These are phyloP conservation scores for Zelonia costaricensis DNA, from an alignment of 208 protist genomes.

Conservation along the genomic window DNA sequence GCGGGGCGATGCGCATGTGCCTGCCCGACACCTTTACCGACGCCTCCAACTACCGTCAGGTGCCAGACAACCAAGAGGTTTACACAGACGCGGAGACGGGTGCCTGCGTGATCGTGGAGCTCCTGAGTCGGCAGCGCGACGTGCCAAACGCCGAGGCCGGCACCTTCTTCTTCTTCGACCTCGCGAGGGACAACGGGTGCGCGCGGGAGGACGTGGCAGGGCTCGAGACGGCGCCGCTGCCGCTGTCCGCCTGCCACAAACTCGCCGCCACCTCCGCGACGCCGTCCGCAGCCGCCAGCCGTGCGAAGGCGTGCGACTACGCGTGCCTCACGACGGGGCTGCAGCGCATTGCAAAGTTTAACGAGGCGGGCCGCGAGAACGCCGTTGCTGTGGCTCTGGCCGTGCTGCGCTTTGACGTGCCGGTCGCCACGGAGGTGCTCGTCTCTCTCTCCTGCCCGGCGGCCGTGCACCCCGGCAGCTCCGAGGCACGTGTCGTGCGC, in stretches of 20 bases:
- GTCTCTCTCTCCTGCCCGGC: slow-evolving; percentile 63
- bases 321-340: slow-evolving; percentile 43
- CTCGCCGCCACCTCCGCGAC: slow-evolving; percentile 8
- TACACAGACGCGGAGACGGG: slow-evolving; percentile 57
- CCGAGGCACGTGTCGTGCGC: slow-evolving; percentile 49
- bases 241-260: slow-evolving; percentile 37
- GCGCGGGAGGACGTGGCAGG: slow-evolving; percentile 3
- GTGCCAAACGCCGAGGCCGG: slow-evolving; percentile 50
- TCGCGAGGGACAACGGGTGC: slow-evolving; percentile 69
- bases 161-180: slow-evolving; percentile 64
- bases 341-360: slow-evolving; percentile 77
- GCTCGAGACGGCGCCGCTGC: slow-evolving; percentile 5
- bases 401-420: slow-evolving; percentile 62
- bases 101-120: slow-evolving; percentile 67
- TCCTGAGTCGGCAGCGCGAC: slow-evolving; percentile 45
- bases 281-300: not conserved
- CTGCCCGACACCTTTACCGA: slow-evolving; percentile 44
- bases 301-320: slow-evolving; percentile 39
- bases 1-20: slow-evolving; percentile 60
- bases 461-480: slow-evolving; percentile 54
- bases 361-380: slow-evolving; percentile 73
- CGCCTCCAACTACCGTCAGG: slow-evolving; percentile 67
- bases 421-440: slow-evolving; percentile 61
- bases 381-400: slow-evolving; percentile 56
- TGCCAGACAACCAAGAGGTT: slow-evolving; percentile 84